Base-by-base conservation (phyloP, 1,139 yeast species). In the Yamadazyma dendronema region DNA sequence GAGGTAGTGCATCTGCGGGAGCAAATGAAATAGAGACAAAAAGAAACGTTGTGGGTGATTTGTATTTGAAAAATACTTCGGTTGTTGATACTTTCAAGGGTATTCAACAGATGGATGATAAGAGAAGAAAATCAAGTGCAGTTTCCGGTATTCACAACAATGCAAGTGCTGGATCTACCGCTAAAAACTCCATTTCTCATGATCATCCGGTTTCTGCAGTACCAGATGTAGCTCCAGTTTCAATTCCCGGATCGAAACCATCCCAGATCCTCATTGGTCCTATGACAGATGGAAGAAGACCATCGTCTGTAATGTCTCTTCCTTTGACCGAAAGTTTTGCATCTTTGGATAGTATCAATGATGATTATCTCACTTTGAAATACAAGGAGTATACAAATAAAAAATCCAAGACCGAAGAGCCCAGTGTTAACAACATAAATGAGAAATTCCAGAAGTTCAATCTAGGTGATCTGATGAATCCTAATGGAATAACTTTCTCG, bases 311-410 rank as follows among this genome's bases (percentile, higher is more conserved):
- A 3, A 64, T 71, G 50, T 60, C 81, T 14, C 56, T 84, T 31
- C 87, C 89, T 0, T 68, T 81, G 14, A 81, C 79, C 45, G 86
- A 84, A 35, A 81, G 89, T 46, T 83, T 82, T 66, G 92, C 90
- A 1, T 83, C 90, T 0, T 63, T 84, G 53, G 89, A 84, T 53
- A 81, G 89, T 52, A 72, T 77, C 39, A 81, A 81, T 53, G 84
- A 82, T 48, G 87, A 81, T 36, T 70, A 65, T 40, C 56, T 71
- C 36, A 48, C 56, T 17, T 49, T 53, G 38, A 67, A 67, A 41
- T 70, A 67, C 41, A 59, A 59, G 28, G 71, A 68, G 42, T 61
- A 48, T 40, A 49, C 52, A n/a, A 44, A 35, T 9, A 38, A 43
- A 32, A 43, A 48, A 34, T 38, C 39, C 36, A 8, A 44, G 22